phyloP scores from a whole-genome alignment of 352 stramenopile genomes.

The Hyaloperonospora brassicae region DNA sequence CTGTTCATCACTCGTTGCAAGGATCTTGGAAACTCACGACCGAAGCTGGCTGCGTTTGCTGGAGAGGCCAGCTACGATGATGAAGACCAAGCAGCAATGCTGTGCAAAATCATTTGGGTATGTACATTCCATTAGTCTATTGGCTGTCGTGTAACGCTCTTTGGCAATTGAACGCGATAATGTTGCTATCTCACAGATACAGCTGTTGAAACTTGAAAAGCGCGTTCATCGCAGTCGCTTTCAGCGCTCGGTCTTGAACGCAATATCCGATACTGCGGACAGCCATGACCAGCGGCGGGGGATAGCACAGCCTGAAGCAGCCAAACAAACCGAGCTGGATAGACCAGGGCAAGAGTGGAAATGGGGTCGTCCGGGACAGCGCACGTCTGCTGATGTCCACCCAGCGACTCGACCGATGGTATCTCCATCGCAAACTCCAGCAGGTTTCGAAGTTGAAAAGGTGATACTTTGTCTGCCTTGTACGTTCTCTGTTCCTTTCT shows the following conservation, averaged over 20 bases:
- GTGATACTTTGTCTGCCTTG: slow-evolving; percentile 9
- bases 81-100: slow-evolving; percentile 20
- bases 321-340: not conserved
- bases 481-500: not conserved
- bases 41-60: slow-evolving; percentile 22
- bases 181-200: slow-evolving; percentile 16
- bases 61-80: slow-evolving; percentile 6
- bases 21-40: slow-evolving; percentile 15
- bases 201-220: slow-evolving; percentile 50
- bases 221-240: slow-evolving; percentile 51
- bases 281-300: slow-evolving; percentile 2
- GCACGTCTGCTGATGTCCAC: not conserved
- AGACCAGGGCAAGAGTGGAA: slow-evolving; percentile 18
- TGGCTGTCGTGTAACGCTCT: not conserved
- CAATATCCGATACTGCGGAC: slow-evolving; percentile 13
- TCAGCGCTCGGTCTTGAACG: slow-evolving; percentile 14
- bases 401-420: slow-evolving; percentile 3
- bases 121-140: not conserved
- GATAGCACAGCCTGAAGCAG: slow-evolving; percentile 2
- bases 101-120: slow-evolving; percentile 51
- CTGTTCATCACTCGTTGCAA: slow-evolving; percentile 14
- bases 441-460: slow-evolving; percentile 9
- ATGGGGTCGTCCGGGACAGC: slow-evolving; percentile 12
- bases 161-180: not conserved
- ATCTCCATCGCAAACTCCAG: not conserved